Conservation (phyloP, 2,329 filamentous ascomycete genomes). For the Fusarium poae region DNA sequence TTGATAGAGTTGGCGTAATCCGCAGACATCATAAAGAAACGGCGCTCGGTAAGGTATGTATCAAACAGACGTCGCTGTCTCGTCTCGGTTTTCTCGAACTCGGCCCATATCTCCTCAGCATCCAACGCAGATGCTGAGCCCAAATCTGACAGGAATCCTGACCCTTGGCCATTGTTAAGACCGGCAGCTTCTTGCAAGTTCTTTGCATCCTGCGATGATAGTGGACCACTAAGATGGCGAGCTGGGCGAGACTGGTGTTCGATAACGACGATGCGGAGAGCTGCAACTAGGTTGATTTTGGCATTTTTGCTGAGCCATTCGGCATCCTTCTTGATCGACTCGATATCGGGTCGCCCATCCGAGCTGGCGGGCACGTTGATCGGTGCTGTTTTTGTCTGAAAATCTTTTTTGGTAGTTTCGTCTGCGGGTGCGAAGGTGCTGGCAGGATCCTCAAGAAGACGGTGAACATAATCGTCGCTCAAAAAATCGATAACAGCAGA, state of each 20-base stretch:
- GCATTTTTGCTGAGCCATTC: conserved; percentile 86
- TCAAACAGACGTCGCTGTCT: conserved; percentile 77
- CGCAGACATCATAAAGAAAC: conserved; percentile 74
- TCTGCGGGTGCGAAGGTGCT: conserved; percentile 75
- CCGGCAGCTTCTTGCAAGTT: conserved; percentile 82
- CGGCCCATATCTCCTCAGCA: conserved; percentile 66
- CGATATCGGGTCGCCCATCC: conserved; percentile 77
- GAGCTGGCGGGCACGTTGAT: conserved; percentile 82
- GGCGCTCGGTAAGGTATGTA: conserved; percentile 78
- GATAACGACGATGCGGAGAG: conserved; percentile 81
- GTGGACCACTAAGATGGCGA: conserved; percentile 76
- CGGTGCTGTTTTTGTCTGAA: conserved; percentile 87
- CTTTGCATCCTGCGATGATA: conserved; percentile 82
- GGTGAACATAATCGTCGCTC: conserved; percentile 74
- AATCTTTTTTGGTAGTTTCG: conserved; percentile 74
- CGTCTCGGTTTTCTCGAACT: conserved; percentile 73
- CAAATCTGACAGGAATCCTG: conserved; percentile 68
- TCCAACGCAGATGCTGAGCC: conserved; percentile 62
- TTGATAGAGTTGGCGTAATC: conserved; percentile 67
- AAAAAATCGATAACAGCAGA: conserved; percentile 76
- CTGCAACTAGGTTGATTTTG: conserved; percentile 82
- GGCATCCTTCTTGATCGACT: conserved; percentile 85
- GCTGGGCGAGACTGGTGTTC: conserved; percentile 87
- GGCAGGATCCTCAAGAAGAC: conserved; percentile 76
- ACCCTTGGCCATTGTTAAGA: conserved; percentile 69